Evolutionary conservation across 78 protist species (phyloP).

Genomic region (Cavenderia fasciculata): DNA sequence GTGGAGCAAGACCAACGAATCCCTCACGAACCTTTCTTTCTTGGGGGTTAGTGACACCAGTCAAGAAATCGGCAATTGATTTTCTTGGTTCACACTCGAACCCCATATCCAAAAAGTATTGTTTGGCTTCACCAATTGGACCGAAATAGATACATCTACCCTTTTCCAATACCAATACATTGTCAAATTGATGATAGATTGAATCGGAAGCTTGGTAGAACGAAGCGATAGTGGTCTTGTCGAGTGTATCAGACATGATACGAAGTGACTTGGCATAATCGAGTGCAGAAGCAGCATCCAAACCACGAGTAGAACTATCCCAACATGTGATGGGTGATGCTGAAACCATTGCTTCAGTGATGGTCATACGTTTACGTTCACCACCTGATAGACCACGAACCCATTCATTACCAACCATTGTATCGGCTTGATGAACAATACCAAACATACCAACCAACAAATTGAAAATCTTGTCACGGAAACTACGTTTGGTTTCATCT

Average conservation of each 20-base stretch:
- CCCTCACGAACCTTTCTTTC: conserved; percentile 50
- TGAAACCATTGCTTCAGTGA: conserved; percentile 65
- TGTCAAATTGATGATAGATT: conserved; percentile 56
- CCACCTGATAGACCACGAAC: conserved; percentile 70
- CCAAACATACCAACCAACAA: conserved; percentile 53
- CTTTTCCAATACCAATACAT: conserved; percentile 57
- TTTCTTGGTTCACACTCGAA: conserved; percentile 74
- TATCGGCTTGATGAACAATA: conserved; percentile 59
- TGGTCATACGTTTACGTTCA: conserved; percentile 65
- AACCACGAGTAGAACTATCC: conserved; percentile 70
- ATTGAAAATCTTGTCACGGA: conserved; percentile 24
- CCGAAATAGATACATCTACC: conserved; percentile 78
- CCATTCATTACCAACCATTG: conserved; percentile 64
- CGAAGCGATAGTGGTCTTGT: conserved; percentile 68
- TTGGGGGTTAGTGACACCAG: conserved; percentile 69
- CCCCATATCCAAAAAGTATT: conserved; percentile 48
- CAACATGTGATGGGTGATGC: conserved; percentile 47
- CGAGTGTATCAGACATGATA: conserved; percentile 65
- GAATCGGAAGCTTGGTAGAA: conserved; percentile 77
- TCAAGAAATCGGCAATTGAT: conserved; percentile 61
- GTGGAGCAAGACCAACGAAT: conserved; percentile 43
- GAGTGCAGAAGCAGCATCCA: conserved; percentile 59
- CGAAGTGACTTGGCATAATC: conserved; percentile 70
- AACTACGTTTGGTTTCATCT: conserved; percentile 33
- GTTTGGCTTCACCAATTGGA: conserved; percentile 43